phyloP scores from a whole-genome alignment of 768 basidiomycete species.

The Boletus reticulatus region DNA sequence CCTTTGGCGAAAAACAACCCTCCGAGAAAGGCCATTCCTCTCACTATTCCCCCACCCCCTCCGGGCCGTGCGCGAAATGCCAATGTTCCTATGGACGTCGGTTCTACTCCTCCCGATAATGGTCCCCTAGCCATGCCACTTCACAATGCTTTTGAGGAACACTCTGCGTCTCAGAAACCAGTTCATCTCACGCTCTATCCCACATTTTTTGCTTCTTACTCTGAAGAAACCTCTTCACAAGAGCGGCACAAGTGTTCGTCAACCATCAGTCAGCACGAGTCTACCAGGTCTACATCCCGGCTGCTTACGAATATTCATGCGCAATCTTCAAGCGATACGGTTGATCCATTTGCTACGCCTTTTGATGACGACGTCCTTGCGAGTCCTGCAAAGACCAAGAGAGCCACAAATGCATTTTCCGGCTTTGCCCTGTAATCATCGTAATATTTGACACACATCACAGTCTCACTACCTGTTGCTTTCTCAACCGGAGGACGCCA shows the following conservation, averaged over 20 bases:
- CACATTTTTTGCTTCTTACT: slow-evolving; percentile 10
- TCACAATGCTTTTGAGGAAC: slow-evolving; percentile 39
- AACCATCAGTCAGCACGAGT: slow-evolving; percentile 18
- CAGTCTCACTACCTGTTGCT: too few species aligned
- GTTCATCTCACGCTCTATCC: slow-evolving; percentile 17
- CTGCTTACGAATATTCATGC: slow-evolving; percentile 44
- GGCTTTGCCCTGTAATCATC: slow-evolving; percentile 31
- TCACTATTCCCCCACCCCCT: too few species aligned
- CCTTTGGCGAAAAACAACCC: slow-evolving; percentile 23
- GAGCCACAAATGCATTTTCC: slow-evolving; percentile 54
- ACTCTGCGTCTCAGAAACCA: slow-evolving; percentile 13
- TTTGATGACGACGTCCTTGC: slow-evolving; percentile 69
- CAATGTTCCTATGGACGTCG: too few species aligned
- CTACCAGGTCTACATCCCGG: slow-evolving; percentile 40
- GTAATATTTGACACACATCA: neutral
- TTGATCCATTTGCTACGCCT: slow-evolving; percentile 69
- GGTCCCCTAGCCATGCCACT: slow-evolving; percentile 39
- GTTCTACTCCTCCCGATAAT: too few species aligned
- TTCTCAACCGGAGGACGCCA: slow-evolving; percentile 1
- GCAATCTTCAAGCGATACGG: slow-evolving; percentile 32
- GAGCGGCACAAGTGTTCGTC: slow-evolving; percentile 22
- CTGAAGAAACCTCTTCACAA: slow-evolving; percentile 7
- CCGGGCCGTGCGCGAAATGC: too few species aligned
- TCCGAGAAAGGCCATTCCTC: too few species aligned
- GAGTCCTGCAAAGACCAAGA: slow-evolving; percentile 36